Percentiles rank a stretch among this genome's conserved stretches.
These are phyloP conservation scores for Arachis hypogaea DNA, from an alignment of 306 rosid species.

Conservation along the genomic window DNA sequence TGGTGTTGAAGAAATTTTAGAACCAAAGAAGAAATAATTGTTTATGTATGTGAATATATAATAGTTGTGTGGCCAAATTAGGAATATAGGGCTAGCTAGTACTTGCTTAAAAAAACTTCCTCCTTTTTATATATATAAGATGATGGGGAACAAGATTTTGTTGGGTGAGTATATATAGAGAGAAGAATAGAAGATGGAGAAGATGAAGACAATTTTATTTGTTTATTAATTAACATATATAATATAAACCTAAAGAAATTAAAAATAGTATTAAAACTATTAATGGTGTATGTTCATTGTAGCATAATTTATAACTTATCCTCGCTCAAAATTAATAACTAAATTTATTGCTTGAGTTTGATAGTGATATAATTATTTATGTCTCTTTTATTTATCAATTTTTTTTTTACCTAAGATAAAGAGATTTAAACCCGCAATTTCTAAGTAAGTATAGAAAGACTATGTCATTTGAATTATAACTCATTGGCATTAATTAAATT, in stretches of 20 bases:
- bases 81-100: conserved; percentile 1
- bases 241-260: not conserved
- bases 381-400: no score
- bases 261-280: no score
- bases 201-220: conserved; percentile 44
- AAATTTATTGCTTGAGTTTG: no score
- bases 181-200: not conserved
- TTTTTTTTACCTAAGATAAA: no score
- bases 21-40: not conserved
- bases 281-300: no score
- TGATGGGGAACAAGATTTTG: conserved; percentile 33
- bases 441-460: no score
- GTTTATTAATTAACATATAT: conserved; percentile 10
- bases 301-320: no score
- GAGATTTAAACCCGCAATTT: no score
- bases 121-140: conserved; percentile 3
- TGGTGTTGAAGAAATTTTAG: conserved; percentile 20
- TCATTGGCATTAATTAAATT: no score
- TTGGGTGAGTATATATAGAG: conserved; percentile 49
- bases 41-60: not conserved
- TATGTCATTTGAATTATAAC: no score
- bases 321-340: no score
- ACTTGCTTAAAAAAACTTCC: conserved; percentile 4
- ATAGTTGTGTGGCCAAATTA: not conserved
- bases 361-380: no score